Conservation (phyloP, 148 eudicot species). For the Agrostemma githago region DNA sequence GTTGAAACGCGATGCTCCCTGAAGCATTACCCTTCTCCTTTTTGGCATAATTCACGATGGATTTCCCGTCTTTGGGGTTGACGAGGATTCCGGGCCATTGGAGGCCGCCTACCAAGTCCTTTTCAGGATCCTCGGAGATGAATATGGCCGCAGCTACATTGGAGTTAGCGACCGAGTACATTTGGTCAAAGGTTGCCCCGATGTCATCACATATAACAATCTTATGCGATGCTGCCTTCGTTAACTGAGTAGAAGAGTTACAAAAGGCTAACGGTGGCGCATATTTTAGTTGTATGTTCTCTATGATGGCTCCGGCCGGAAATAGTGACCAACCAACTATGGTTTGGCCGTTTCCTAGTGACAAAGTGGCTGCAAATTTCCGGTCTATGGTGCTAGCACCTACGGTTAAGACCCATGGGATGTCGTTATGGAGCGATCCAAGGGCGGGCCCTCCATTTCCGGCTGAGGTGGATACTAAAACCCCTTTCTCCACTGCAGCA, state of each 20-base stretch:
- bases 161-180: slow-evolving; percentile 17
- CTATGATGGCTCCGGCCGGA: slow-evolving; percentile 26
- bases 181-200: slow-evolving; percentile 16
- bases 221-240: slow-evolving; percentile 13
- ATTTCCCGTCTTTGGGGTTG: slow-evolving; percentile 18
- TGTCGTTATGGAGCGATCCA: slow-evolving; percentile 52
- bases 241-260: slow-evolving; percentile 20
- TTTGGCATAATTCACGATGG: slow-evolving; percentile 21
- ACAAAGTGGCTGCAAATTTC: slow-evolving; percentile 33
- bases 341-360: slow-evolving; percentile 41
- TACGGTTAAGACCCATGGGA: slow-evolving; percentile 52
- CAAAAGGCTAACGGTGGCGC: slow-evolving; percentile 23
- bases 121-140: slow-evolving; percentile 20
- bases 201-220: slow-evolving; percentile 31
- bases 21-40: neutral
- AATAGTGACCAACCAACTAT: slow-evolving; percentile 31
- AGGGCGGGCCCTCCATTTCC: slow-evolving; percentile 54
- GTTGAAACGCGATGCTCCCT: slow-evolving; percentile 30
- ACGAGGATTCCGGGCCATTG: slow-evolving; percentile 31
- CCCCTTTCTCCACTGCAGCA: slow-evolving; percentile 52
- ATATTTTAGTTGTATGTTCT: slow-evolving; percentile 16
- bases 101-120: slow-evolving; percentile 14
- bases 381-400: slow-evolving; percentile 60
- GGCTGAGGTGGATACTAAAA: slow-evolving; percentile 54
- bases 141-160: slow-evolving; percentile 28